Base-by-base conservation (phyloP, 441 rosid genomes). In the Brassica balearica region DNA sequence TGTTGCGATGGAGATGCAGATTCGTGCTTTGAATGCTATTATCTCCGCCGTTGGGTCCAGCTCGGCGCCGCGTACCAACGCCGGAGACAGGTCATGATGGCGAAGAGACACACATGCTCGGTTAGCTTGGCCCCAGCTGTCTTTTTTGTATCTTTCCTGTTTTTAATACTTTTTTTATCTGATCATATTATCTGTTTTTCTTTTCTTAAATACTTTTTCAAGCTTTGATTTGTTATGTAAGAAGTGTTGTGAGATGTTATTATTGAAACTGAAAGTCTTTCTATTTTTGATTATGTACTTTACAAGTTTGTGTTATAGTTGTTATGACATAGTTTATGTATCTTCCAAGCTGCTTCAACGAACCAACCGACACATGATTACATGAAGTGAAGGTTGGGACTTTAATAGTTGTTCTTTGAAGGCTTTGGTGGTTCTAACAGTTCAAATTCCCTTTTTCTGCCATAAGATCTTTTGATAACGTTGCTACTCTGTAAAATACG, bases 1-100 rank as follows among this genome's bases (percentile, higher is more conserved):
- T 56, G 89, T 88, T 19, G 99, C 99, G 19, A 82, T 93, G 77
- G 95, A 95, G 94, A 95, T 93, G 99, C 99, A 93, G 78, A 88
- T 95, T 67, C 85, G 94, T 71, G 93, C 97, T 82, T 87, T 95
- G 94, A 85, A 72, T 14, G 88, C 91, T 10, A 75, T 95, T n/a
- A 85, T 91, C 20, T 88, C 88, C 63, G 77, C 83, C 74, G 72
- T 77, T 5, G 66, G 73, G 12, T 71, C 84, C 3, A 23, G 51
- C 58, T 73, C 80, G 12, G 65, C 68, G 58, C 8, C 38, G 2
- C 46, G 56, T 14, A 12, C 58, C 22, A 11, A 12, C 51, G 43
- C 43, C 51, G 36, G 71, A 27, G 19, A 46, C 61, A 77, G 82
- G 80, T 85, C 84, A 79, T 80, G 58, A 78, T 29, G 27, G 66